Evolutionary conservation across 257 asterid species (phyloP), one percentile per base, ranked within the genome.

Genomic region (Coffea eugenioides): DNA sequence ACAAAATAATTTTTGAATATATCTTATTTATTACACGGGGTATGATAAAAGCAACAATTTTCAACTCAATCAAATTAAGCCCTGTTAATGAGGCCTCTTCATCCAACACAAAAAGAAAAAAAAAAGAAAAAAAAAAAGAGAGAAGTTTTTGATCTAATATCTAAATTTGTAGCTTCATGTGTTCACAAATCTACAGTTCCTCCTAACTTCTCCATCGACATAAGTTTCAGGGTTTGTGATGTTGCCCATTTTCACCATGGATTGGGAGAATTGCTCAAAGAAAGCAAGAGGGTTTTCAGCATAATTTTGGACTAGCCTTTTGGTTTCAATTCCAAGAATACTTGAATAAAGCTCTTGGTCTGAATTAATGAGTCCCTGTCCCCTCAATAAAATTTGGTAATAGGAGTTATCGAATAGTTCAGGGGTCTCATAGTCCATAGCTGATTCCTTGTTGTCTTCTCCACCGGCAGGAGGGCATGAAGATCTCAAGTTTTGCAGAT

Each of bases 211-310:
- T 41, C 98, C 98, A 83, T 93, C 80, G 14, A 14, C 84, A 71
- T 82, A 85, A 75, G 95, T 91, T 16, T 93, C 94, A 6, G 88
- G 83, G 56, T 90, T 93, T 11, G 92, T 91, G 43, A 91, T 90
- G 8, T 91, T 91, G 67, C 98, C 98, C 90, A 95, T 5, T 79
- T 87, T 95, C 82, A 95, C 98, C 98, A 95, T 95, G 2, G 98
- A 95, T 71, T 90, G 89, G 0, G 98, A 78, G 67, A 95, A 93
- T 78, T 95, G 98, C 83, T 93, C 94, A 25, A 88, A 95, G 91
- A 95, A 95, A 6, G 95, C 98, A 15, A 87, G 31, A 0, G 87
- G 77, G 67, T 93, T 81, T 65, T 79, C 94, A 0, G 98, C 97
- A 41, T 91, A 95, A 77, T 87, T 86, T 0, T 85, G 74, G 77